These are phyloP conservation scores for Plectosphaerella plurivora DNA, from an alignment of 2,329 filamentous ascomycete genomes.

Conservation along the genomic window DNA sequence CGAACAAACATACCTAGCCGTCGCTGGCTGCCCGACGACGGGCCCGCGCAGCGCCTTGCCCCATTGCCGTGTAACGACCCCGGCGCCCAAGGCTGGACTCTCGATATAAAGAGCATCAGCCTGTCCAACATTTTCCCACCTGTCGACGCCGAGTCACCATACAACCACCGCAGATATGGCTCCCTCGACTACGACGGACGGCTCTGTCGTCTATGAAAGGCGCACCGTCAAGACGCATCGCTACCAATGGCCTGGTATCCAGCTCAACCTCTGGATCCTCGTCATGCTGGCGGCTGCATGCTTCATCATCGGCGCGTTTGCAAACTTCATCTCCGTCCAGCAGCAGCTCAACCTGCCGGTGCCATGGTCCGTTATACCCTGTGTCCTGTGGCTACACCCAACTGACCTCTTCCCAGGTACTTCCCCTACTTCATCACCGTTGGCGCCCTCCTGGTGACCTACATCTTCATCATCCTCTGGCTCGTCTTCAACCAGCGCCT, in stretches of 20 bases:
- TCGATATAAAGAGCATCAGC: too few species aligned
- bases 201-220: slow-evolving; percentile 40
- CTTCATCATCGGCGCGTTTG: slow-evolving; percentile 58
- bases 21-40: background rate
- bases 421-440: slow-evolving; percentile 63
- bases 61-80: background rate
- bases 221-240: slow-evolving; percentile 43
- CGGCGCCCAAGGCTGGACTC: background rate
- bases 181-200: slow-evolving; percentile 30
- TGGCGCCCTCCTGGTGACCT: slow-evolving; percentile 55
- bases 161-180: slow-evolving; percentile 14
- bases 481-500: slow-evolving; percentile 58
- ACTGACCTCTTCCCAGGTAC: slow-evolving; percentile 44
- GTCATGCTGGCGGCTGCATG: slow-evolving; percentile 58
- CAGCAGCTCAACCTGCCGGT: slow-evolving; percentile 46
- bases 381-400: background rate
- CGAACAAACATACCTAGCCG: background rate
- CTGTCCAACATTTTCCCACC: too few species aligned
- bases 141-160: background rate
- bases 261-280: slow-evolving; percentile 64
- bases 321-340: slow-evolving; percentile 56
- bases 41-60: background rate
- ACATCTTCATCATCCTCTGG: slow-evolving; percentile 61
- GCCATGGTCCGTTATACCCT: slow-evolving; percentile 48
- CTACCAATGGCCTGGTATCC: slow-evolving; percentile 66